A percentile compares a stretch with the other conserved stretches of the same genome.
Conservation (phyloP, 768 basidiomycete species). For the Pleurotus tuber-regium region DNA sequence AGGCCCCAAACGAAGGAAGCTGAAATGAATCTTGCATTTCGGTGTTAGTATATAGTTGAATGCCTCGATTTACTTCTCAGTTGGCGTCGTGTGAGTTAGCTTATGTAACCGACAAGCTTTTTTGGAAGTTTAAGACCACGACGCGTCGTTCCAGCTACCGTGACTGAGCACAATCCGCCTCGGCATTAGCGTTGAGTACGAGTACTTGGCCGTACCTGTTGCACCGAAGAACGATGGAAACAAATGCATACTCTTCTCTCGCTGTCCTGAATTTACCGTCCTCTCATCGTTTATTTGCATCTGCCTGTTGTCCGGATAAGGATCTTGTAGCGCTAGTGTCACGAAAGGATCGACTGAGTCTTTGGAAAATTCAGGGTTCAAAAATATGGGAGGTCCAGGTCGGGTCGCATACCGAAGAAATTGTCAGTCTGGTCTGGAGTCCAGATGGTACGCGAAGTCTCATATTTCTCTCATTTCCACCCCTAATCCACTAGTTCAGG, state of each 20-base stretch:
- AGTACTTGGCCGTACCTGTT: neutral
- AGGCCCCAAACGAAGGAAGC: constrained; percentile 2
- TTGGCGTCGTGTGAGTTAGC: neutral
- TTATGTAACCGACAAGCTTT: neutral
- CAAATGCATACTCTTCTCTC: constrained; percentile 53
- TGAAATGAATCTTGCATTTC: constrained; percentile 4
- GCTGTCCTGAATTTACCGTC: constrained; percentile 56
- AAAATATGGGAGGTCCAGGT: constrained; percentile 84
- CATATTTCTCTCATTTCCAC: constrained; percentile 5
- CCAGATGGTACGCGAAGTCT: constrained; percentile 59
- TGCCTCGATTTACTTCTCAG: constrained; percentile 6
- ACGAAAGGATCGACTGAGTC: constrained; percentile 63
- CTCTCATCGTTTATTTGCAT: constrained; percentile 52
- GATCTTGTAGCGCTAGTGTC: constrained; percentile 71
- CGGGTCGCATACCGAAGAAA: constrained; percentile 43
- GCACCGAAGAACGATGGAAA: constrained; percentile 29
- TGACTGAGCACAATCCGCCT: neutral
- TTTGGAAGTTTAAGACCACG: too few species aligned
- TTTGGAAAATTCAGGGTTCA: constrained; percentile 80
- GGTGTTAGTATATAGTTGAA: too few species aligned
- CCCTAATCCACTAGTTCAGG: constrained; percentile 33
- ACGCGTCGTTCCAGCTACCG: too few species aligned
- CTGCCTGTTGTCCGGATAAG: constrained; percentile 84
- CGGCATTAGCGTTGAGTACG: neutral
- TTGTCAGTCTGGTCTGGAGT: constrained; percentile 73